These are phyloP conservation scores for Anacardium occidentale DNA, from an alignment of 345 rosid genomes.

Conservation along the genomic window DNA sequence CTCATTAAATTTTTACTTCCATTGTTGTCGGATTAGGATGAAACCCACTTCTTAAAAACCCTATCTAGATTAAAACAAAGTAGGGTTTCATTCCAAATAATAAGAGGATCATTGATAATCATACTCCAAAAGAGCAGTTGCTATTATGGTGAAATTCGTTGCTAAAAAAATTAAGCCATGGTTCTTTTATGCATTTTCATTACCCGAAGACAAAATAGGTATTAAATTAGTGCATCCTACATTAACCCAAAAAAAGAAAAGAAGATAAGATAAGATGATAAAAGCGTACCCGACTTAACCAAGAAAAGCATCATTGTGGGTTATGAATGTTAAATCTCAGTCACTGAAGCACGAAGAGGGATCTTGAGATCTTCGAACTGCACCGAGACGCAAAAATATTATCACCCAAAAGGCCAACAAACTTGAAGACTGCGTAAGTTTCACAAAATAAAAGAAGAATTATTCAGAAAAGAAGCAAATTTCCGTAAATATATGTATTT, in stretches of 20 bases:
- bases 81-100: neutral
- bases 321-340: slow-evolving; percentile 31
- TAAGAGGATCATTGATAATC: neutral
- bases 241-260: no score
- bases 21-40: neutral
- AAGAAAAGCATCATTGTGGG: slow-evolving; percentile 9
- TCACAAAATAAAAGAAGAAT: slow-evolving; percentile 4
- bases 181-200: neutral
- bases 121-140: neutral
- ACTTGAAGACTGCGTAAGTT: neutral
- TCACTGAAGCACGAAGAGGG: slow-evolving; percentile 29
- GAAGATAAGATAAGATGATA: neutral
- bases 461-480: slow-evolving; percentile 7
- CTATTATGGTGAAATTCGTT: neutral
- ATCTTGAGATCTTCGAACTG: slow-evolving; percentile 40
- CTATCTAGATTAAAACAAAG: slow-evolving; percentile 1
- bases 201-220: slow-evolving; percentile 16
- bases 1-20: neutral
- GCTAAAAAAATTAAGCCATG: neutral
- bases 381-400: slow-evolving; percentile 36
- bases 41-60: slow-evolving; percentile 13
- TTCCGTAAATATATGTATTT: neutral
- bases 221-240: neutral
- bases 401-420: slow-evolving; percentile 24
- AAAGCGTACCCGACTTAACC: slow-evolving; percentile 18